phyloP scores from a whole-genome alignment of 345 rosid genomes.

The Citrus glauca region DNA sequence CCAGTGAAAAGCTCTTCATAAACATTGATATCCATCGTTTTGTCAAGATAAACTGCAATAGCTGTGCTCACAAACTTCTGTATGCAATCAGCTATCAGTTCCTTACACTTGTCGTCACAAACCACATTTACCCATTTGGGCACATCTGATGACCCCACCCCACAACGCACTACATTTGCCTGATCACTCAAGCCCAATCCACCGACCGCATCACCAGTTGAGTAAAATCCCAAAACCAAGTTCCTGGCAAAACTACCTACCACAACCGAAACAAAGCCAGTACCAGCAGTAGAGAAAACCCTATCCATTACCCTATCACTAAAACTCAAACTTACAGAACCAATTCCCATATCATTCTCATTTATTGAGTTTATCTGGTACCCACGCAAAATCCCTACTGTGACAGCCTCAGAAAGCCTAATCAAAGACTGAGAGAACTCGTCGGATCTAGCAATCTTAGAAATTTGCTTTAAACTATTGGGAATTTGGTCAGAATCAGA shows the following conservation, averaged over 20 bases:
- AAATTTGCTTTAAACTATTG: slow-evolving; percentile 77
- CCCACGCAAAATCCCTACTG: slow-evolving; percentile 63
- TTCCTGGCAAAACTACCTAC: slow-evolving; percentile 93
- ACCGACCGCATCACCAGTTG: slow-evolving; percentile 25
- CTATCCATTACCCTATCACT: slow-evolving; percentile 64
- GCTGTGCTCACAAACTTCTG: slow-evolving; percentile 83
- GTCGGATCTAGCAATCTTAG: slow-evolving; percentile 62
- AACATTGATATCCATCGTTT: slow-evolving; percentile 73
- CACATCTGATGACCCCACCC: slow-evolving; percentile 29
- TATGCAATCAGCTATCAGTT: slow-evolving; percentile 71
- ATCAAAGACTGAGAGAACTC: slow-evolving; percentile 60
- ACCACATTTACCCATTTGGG: slow-evolving; percentile 54
- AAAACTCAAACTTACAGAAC: slow-evolving; percentile 26
- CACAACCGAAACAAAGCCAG: slow-evolving; percentile 80
- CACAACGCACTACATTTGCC: slow-evolving; percentile 6
- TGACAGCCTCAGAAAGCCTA: slow-evolving; percentile 59
- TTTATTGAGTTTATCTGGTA: slow-evolving; percentile 28
- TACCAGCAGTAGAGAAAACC: slow-evolving; percentile 62
- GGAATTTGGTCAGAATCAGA: slow-evolving; percentile 84
- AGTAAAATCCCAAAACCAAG: slow-evolving; percentile 76
- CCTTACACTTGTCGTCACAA: slow-evolving; percentile 56
- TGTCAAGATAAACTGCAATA: slow-evolving; percentile 81
- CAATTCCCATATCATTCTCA: slow-evolving; percentile 13
- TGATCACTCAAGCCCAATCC: slow-evolving; percentile 9
- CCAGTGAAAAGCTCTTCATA: slow-evolving; percentile 82